Base-by-base conservation (phyloP, 257 asterid species). In the Solanum lignicaule region DNA sequence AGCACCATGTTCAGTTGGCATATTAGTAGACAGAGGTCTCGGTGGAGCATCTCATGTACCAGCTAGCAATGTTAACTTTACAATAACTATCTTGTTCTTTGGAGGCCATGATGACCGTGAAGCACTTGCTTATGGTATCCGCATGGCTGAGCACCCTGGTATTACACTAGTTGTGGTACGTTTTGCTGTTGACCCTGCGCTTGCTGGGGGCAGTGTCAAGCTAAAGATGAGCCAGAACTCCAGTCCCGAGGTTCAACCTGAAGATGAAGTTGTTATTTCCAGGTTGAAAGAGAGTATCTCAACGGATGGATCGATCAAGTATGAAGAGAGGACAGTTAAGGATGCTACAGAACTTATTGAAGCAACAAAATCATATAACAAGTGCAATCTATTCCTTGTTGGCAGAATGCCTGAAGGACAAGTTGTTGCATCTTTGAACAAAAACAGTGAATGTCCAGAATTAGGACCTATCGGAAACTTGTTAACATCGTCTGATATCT, bases 141-240 rank as follows among this genome's bases (percentile, higher is more conserved):
- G 94, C 68, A 93, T 94, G 96, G 98, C 96, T 0, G 96, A 94
- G 88, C 98, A 94, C 90, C 91, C 93, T 0, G 98, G 98, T 6
- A 90, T 94, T 36, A 84, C 87, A 35, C 39, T 94, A 88, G 87
- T 88, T 5, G 94, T 88, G 12, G 91, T 91, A 11, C 93, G 92
- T 11, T 91, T 94, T 84, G 25, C 88, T 1, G 88, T 87, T 21
- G 92, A 89, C 85, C 87, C 92, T 1, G 89, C 71, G 48, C 83
- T 78, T 1, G 86, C 84, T 1, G 94, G 93, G 11, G 89, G 88
- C 3, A 78, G 87, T 36, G 87, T 93, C 21, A 35, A 58, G 9
- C 1, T 93, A 5, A 90, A 92, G 35, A 46, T 93, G 33, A 75
- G 86, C 11, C 86, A 87, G 5, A 83, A 87, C 76, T 21, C 86